Evolutionary conservation across 768 basidiomycete genomes (phyloP).

Genomic region (Termitomyces heimii): DNA sequence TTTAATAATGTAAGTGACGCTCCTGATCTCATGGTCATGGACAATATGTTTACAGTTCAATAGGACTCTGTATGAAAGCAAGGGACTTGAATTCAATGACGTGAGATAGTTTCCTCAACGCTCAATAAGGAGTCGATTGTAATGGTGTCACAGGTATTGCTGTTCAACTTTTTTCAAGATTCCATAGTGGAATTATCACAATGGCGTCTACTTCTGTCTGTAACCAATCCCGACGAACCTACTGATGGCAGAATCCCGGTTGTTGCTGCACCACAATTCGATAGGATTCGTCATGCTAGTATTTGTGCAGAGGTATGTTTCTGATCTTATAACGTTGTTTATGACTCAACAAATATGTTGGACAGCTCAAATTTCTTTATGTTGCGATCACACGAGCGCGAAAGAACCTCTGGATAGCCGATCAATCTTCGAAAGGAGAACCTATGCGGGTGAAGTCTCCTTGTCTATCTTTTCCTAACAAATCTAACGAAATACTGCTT

Average conservation of each 20-base stretch:
- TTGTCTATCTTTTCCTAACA: background rate
- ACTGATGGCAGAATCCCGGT: background rate
- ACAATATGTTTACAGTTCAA: background rate
- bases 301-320: constrained; percentile 52
- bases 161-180: constrained; percentile 73
- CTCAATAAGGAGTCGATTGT: background rate
- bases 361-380: constrained; percentile 60
- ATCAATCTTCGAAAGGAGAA: constrained; percentile 48
- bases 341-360: background rate
- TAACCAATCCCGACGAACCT: constrained; percentile 17
- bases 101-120: constrained; percentile 22
- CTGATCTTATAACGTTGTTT: background rate
- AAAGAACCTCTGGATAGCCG: constrained; percentile 66
- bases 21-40: background rate
- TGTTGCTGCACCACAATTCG: constrained; percentile 37
- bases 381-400: constrained; percentile 68
- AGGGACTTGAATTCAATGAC: constrained; percentile 64
- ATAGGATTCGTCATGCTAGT: constrained; percentile 43
- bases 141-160: constrained; percentile 42
- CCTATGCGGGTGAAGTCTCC: constrained; percentile 43
- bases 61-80: constrained; percentile 58
- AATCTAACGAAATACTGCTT: background rate
- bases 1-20: constrained; percentile 45
- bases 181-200: constrained; percentile 43
- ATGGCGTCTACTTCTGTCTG: constrained; percentile 56